Evolutionary conservation across 1,284 basidiomycete genomes (phyloP).

Genomic region (Psilocybe mexicana): DNA sequence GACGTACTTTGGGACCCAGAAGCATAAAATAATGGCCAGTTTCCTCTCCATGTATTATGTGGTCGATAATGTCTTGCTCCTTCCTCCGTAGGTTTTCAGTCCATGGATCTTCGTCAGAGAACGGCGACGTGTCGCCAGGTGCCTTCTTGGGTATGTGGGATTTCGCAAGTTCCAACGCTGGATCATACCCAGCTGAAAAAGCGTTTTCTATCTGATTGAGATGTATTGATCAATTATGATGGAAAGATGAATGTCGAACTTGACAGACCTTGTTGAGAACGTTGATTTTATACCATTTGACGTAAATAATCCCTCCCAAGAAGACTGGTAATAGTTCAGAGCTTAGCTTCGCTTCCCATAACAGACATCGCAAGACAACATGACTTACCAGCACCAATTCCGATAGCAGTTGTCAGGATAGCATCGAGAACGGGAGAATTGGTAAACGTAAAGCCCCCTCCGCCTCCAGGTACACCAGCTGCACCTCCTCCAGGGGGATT

Average conservation of each 20-base stretch:
- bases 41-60: conserved; percentile 74
- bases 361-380: background rate
- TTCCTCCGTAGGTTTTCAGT: conserved; percentile 64
- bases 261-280: conserved; percentile 70
- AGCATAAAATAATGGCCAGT: conserved; percentile 75
- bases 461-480: conserved; percentile 26
- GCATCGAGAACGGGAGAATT: conserved; percentile 51
- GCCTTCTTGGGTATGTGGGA: conserved; percentile 35
- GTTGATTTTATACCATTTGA: conserved; percentile 79
- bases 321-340: conserved; percentile 46
- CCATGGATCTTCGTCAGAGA: conserved; percentile 45
- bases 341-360: background rate
- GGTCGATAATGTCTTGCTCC: conserved; percentile 77
- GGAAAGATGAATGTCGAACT: conserved; percentile 9
- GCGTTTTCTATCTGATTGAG: conserved; percentile 58
- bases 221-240: conserved; percentile 7
- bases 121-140: conserved; percentile 28
- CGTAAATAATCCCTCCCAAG: conserved; percentile 69
- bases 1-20: conserved; percentile 69
- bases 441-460: conserved; percentile 36
- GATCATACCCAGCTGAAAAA: conserved; percentile 70
- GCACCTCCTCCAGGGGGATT: conserved; percentile 42
- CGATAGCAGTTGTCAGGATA: conserved; percentile 58
- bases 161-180: conserved; percentile 72
- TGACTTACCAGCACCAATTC: conserved; percentile 56